Evolutionary conservation across 2,329 filamentous ascomycete genomes (phyloP).

Genomic region (Reticulascus tulasneorum): DNA sequence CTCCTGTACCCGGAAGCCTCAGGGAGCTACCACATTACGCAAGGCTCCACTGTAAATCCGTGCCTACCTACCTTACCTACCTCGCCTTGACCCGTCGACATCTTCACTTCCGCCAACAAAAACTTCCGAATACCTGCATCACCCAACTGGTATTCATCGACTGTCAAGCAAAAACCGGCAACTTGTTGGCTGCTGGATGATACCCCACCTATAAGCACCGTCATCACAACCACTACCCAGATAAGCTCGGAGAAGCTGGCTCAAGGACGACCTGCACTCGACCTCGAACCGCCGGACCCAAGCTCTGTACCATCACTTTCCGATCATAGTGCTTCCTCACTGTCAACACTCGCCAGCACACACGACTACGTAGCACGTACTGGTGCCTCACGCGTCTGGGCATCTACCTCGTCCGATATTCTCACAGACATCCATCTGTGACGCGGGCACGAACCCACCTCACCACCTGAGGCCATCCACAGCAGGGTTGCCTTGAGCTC

Average conservation of each 20-base stretch:
- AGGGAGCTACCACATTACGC: no score
- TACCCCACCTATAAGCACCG: conserved; percentile 3
- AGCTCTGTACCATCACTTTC: conserved; percentile 8
- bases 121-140: conserved; percentile 10
- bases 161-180: conserved; percentile 3
- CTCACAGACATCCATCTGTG: background rate
- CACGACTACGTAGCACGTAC: conserved; percentile 1
- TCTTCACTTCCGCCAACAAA: conserved; percentile 14
- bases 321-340: background rate
- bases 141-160: conserved; percentile 3
- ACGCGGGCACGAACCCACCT: conserved; percentile 5
- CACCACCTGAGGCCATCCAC: conserved; percentile 8
- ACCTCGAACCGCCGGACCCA: conserved; percentile 24
- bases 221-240: background rate
- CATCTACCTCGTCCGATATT: no score
- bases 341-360: conserved; percentile 2
- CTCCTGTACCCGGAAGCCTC: no score
- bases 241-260: conserved; percentile 25
- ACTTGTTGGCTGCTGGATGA: conserved; percentile 8
- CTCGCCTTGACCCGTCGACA: conserved; percentile 13
- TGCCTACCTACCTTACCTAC: conserved; percentile 14
- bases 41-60: conserved; percentile 15
- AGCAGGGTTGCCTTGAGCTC: background rate
- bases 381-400: no score
- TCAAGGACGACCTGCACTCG: conserved; percentile 38